A percentile compares a stretch with the other conserved stretches of the same genome.
Evolutionary conservation across 2,329 filamentous ascomycete genomes (phyloP).

Genomic region (Monosporascus cannonballus): DNA sequence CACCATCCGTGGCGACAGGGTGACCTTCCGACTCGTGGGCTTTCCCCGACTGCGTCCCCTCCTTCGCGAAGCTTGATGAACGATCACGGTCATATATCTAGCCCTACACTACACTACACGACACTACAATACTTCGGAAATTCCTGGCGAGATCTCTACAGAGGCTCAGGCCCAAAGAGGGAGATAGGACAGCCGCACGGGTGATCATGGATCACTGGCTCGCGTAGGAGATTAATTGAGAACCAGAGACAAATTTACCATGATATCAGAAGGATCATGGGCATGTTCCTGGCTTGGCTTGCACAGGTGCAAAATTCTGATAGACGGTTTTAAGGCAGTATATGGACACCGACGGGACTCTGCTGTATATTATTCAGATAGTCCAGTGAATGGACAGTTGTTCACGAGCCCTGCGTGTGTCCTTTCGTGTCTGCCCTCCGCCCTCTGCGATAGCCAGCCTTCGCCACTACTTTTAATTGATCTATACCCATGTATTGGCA

Average conservation of each 20-base stretch:
- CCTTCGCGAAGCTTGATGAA: slow-evolving; percentile 16
- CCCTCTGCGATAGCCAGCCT: background rate
- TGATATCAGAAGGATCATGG: slow-evolving; percentile 10
- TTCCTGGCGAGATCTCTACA: slow-evolving; percentile 19
- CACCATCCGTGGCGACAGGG: slow-evolving; percentile 14
- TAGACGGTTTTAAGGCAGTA: slow-evolving; percentile 18
- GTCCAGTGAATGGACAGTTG: slow-evolving; percentile 23
- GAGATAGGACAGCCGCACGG: slow-evolving; percentile 6
- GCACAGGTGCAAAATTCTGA: slow-evolving; percentile 15
- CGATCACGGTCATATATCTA: slow-evolving; percentile 8
- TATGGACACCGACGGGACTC: slow-evolving; percentile 19
- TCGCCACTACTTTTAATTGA: background rate
- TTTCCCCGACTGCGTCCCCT: slow-evolving; percentile 22
- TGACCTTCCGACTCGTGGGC: slow-evolving; percentile 13
- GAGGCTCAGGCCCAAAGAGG: slow-evolving; percentile 14
- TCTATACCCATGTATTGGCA: background rate
- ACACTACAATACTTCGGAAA: slow-evolving; percentile 11
- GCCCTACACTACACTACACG: background rate
- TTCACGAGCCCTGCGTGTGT: slow-evolving; percentile 9
- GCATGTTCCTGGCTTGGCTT: slow-evolving; percentile 16
- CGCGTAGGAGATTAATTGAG: slow-evolving; percentile 22
- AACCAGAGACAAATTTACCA: slow-evolving; percentile 11
- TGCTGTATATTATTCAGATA: slow-evolving; percentile 31
- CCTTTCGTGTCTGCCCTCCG: background rate
- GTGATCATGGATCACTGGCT: slow-evolving; percentile 12